These are phyloP conservation scores for Parsonsia alboflavescens DNA, from an alignment of 257 asterid genomes.

Conservation along the genomic window DNA sequence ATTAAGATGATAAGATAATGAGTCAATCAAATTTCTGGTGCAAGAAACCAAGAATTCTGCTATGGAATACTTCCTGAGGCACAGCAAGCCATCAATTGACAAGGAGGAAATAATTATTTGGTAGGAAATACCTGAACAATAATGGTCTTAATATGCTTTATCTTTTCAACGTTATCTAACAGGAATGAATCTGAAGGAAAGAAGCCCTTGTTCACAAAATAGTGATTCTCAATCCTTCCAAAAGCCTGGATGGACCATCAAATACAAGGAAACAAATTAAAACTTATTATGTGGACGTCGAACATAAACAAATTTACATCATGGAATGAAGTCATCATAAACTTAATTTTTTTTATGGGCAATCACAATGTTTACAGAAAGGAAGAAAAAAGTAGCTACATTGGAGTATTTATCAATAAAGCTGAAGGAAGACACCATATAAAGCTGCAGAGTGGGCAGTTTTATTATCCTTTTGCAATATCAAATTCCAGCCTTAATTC, in stretches of 20 bases:
- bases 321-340: not conserved
- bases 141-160: conserved; percentile 67
- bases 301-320: not conserved
- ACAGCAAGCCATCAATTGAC: not conserved
- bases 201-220: conserved; percentile 88
- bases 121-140: conserved; percentile 75
- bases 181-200: conserved; percentile 69
- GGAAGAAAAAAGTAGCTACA: not conserved
- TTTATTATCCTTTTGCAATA: not conserved
- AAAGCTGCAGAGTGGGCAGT: not conserved
- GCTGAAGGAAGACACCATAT: not conserved
- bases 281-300: not conserved
- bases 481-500: not conserved
- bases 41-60: not conserved
- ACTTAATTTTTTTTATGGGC: not conserved
- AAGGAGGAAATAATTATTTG: not conserved
- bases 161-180: conserved; percentile 83
- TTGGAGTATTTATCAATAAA: not conserved
- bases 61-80: not conserved
- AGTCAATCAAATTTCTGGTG: not conserved
- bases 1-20: not conserved
- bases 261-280: not conserved
- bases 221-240: conserved; percentile 98
- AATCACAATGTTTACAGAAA: not conserved
- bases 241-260: conserved; percentile 62